Evolutionary conservation across 352 stramenopile species (phyloP).

Genomic region (Lagenidium giganteum): DNA sequence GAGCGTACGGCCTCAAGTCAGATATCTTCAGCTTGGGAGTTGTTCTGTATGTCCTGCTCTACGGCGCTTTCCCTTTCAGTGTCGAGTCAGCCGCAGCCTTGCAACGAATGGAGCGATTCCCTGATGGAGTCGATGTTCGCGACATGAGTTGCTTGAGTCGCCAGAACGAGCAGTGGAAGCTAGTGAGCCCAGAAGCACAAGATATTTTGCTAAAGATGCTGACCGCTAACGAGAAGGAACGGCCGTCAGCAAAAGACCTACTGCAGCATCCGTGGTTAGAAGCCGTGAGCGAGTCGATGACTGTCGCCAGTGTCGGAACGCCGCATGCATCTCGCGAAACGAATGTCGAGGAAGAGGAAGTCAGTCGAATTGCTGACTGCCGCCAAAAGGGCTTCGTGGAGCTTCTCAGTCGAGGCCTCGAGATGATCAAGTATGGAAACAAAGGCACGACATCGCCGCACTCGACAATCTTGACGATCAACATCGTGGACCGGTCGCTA

Average conservation of each 20-base stretch:
- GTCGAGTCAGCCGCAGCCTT: constrained; percentile 49
- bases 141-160: constrained; percentile 61
- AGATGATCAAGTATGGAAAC: constrained; percentile 43
- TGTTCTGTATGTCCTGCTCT: constrained; percentile 61
- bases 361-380: constrained; percentile 36
- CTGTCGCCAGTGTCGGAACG: not conserved
- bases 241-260: constrained; percentile 45
- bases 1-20: constrained; percentile 52
- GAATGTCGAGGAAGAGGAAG: constrained; percentile 7
- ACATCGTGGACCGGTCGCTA: constrained; percentile 38
- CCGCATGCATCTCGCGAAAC: not conserved
- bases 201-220: constrained; percentile 49
- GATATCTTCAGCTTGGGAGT: constrained; percentile 64
- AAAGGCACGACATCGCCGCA: constrained; percentile 33
- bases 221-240: constrained; percentile 22
- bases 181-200: constrained; percentile 39
- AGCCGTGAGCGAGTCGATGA: constrained; percentile 7
- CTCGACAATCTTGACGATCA: constrained; percentile 26
- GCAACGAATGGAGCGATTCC: constrained; percentile 42
- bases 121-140: constrained; percentile 36
- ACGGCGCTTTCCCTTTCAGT: constrained; percentile 61
- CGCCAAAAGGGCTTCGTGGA: constrained; percentile 44
- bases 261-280: constrained; percentile 52
- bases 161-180: constrained; percentile 41
- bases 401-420: constrained; percentile 38